phyloP scores from a whole-genome alignment of 805 yeast species.

The Candida caryicola region DNA sequence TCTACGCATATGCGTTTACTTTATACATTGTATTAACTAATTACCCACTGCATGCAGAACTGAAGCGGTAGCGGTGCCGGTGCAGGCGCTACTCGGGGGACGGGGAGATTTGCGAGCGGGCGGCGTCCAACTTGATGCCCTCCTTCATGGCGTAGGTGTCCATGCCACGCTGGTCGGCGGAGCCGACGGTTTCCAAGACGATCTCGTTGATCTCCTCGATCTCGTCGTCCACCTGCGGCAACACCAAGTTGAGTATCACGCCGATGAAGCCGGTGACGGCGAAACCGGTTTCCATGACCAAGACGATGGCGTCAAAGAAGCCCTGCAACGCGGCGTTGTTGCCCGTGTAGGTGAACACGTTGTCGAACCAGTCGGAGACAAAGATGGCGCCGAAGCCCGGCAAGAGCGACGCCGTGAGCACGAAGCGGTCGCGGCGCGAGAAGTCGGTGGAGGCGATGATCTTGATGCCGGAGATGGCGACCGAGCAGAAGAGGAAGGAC shows the following conservation, averaged over 20 bases:
- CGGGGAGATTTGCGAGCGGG: constrained; percentile 9
- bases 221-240: constrained; percentile 58
- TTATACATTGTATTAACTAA: no score
- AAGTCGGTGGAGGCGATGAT: constrained; percentile 61
- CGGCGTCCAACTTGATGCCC: constrained; percentile 25
- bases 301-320: constrained; percentile 62
- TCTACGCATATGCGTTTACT: no score
- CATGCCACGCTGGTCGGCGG: constrained; percentile 37
- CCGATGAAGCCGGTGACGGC: constrained; percentile 69
- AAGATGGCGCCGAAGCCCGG: constrained; percentile 68
- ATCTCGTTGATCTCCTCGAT: constrained; percentile 46
- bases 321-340: constrained; percentile 54
- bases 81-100: no score
- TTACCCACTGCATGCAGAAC: no score
- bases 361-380: constrained; percentile 61
- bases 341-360: constrained; percentile 67
- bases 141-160: constrained; percentile 33
- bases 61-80: no score
- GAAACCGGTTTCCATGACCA: constrained; percentile 72
- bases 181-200: constrained; percentile 41
- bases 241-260: constrained; percentile 55
- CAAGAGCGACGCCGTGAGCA: constrained; percentile 60
- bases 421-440: constrained; percentile 71
- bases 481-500: constrained; percentile 70
- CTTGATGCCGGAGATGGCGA: constrained; percentile 70